Conservation (phyloP, 805 yeast species). For the Scheffersomyces amazonensis region DNA sequence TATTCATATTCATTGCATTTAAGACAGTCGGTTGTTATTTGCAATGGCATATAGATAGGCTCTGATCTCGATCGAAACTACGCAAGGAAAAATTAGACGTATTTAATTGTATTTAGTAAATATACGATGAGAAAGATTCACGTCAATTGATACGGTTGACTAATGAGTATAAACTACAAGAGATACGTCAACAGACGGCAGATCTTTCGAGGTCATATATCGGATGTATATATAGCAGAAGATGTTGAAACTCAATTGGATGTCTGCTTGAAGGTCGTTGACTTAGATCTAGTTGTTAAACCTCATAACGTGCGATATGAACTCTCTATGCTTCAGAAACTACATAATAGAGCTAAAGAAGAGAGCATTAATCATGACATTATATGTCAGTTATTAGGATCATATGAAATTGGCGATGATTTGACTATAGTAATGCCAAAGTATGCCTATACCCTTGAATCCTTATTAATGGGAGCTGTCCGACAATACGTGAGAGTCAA, state of each 20-base stretch:
- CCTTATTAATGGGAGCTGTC: conserved; percentile 12
- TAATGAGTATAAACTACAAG: too few species aligned
- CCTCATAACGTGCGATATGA: conserved; percentile 38
- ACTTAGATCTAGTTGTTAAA: conserved; percentile 28
- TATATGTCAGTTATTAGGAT: conserved; percentile 16
- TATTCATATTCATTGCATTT: too few species aligned
- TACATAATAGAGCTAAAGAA: conserved; percentile 6
- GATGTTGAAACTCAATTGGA: conserved; percentile 7
- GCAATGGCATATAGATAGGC: too few species aligned
- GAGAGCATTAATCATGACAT: conserved; percentile 10
- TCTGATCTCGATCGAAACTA: too few species aligned
- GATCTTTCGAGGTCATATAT: conserved; percentile 33
- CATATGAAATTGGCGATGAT: conserved; percentile 24
- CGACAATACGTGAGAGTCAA: conserved; percentile 14
- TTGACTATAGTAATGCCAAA: conserved; percentile 29
- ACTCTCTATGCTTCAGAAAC: conserved; percentile 20
- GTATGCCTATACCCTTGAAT: conserved; percentile 24
- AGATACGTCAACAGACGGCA: conserved; percentile 16
- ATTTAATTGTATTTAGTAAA: too few species aligned
- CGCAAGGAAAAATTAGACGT: too few species aligned
- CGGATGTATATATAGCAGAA: conserved; percentile 27
- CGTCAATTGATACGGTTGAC: too few species aligned
- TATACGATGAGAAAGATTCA: too few species aligned
- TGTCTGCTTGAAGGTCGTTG: conserved; percentile 37
- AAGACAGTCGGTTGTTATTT: too few species aligned